Evolutionary conservation across 768 basidiomycete species (phyloP).

Genomic region (Cyclocybe cylindracea): DNA sequence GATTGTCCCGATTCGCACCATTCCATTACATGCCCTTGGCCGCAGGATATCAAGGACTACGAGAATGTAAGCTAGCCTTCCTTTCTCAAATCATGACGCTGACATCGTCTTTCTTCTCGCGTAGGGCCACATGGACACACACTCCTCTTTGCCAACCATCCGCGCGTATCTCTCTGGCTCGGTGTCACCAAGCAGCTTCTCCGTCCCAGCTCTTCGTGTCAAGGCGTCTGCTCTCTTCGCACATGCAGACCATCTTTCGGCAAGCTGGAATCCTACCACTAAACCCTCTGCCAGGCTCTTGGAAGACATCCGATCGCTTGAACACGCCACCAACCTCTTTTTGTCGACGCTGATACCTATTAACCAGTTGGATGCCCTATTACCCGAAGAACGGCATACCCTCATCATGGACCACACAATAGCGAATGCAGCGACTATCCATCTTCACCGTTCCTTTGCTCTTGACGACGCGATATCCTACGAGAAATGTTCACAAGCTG

Average conservation of each 20-base stretch:
- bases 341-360: slow-evolving; percentile 62
- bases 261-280: slow-evolving; percentile 63
- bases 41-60: slow-evolving; percentile 71
- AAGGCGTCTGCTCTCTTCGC: slow-evolving; percentile 80
- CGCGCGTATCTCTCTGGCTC: slow-evolving; percentile 64
- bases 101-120: slow-evolving; percentile 11
- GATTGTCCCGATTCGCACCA: slow-evolving; percentile 59
- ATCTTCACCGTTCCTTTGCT: slow-evolving; percentile 63
- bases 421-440: slow-evolving; percentile 64
- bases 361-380: slow-evolving; percentile 59
- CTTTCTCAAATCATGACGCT: slow-evolving; percentile 5
- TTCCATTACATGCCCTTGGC: slow-evolving; percentile 76
- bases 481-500: slow-evolving; percentile 68
- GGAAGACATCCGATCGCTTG: slow-evolving; percentile 62
- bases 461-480: slow-evolving; percentile 60
- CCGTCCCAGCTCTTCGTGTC: slow-evolving; percentile 62
- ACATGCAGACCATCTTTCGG: slow-evolving; percentile 61
- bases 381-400: slow-evolving; percentile 58
- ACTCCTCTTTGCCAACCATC: slow-evolving; percentile 57
- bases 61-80: slow-evolving; percentile 50
- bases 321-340: slow-evolving; percentile 66
- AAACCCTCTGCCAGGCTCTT: slow-evolving; percentile 48
- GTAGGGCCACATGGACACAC: slow-evolving; percentile 60
- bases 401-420: slow-evolving; percentile 66
- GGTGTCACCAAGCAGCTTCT: slow-evolving; percentile 57